Percentiles rank a stretch among this genome's conserved stretches.
phyloP scores from a whole-genome alignment of 2,329 filamentous ascomycete genomes.

The Leptosphaerulina australis region DNA sequence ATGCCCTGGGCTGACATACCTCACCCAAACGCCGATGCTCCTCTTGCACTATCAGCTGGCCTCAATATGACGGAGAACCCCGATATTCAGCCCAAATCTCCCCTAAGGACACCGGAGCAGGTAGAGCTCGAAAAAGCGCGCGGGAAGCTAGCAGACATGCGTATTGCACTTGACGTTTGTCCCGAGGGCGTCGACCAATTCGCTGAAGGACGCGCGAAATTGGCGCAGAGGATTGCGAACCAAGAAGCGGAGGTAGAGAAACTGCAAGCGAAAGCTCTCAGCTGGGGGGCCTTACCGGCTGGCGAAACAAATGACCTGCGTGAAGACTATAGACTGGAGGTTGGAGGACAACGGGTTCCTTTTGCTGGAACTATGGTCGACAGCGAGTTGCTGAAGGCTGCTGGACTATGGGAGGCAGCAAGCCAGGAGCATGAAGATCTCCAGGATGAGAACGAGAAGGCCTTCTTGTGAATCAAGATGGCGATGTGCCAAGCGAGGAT shows the following conservation, averaged over 20 bases:
- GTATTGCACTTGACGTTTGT: slow-evolving; percentile 26
- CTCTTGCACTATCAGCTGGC: slow-evolving; percentile 22
- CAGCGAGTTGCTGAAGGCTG: slow-evolving; percentile 37
- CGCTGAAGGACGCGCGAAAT: slow-evolving; percentile 21
- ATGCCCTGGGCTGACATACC: slow-evolving; percentile 15
- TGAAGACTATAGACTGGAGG: slow-evolving; percentile 27
- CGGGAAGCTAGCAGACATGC: slow-evolving; percentile 23
- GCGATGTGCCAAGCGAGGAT: no score
- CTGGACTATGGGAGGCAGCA: slow-evolving; percentile 33
- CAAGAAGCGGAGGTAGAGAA: slow-evolving; percentile 25
- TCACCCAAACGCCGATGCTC: slow-evolving; percentile 24
- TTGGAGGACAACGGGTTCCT: slow-evolving; percentile 28
- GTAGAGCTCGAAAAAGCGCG: slow-evolving; percentile 23
- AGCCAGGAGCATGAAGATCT: slow-evolving; percentile 26
- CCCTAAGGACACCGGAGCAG: slow-evolving; percentile 30
- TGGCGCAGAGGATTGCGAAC: slow-evolving; percentile 29
- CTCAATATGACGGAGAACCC: background rate
- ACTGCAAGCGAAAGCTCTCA: slow-evolving; percentile 25
- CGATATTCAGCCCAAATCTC: slow-evolving; percentile 1
- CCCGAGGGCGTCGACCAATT: slow-evolving; percentile 24
- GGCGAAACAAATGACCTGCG: slow-evolving; percentile 25
- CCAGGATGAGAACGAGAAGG: slow-evolving; percentile 9
- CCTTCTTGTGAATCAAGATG: slow-evolving; percentile 2
- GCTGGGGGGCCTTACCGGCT: slow-evolving; percentile 21
- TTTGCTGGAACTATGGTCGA: slow-evolving; percentile 44